Base-by-base conservation (phyloP, 352 stramenopile genomes). In the Plasmopara muralis region DNA sequence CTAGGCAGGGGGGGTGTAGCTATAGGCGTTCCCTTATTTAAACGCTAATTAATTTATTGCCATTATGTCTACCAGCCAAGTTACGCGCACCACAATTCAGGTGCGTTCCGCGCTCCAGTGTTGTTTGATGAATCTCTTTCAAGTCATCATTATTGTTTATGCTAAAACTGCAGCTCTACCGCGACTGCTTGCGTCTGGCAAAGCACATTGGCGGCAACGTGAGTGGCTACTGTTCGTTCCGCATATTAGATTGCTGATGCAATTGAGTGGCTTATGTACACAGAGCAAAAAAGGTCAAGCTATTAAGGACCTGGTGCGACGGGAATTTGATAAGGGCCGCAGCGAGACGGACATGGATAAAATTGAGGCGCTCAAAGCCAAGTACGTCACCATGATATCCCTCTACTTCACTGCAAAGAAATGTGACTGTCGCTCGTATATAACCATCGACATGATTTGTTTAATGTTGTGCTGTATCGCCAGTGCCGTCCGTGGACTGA, bases 151-250 rank as follows among this genome's bases (percentile, higher is more conserved):
- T 41, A 15, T 41, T 18, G 14, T 15, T 18, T 41, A 8, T 41
- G 6, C 40, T 29, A 4, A 5, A 53, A 15, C 10, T 43, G 18
- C 53, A 93, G 83, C 65, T 93, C 14, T 93, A 91, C 63, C 78
- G 83, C 45, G 83, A 93, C 57, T 90, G 77, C 64, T 50, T 93
- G 66, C 83, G 83, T 49, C 68, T 93, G 30, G 80, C 83, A 37
- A 91, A 93, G 66, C 83, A 93, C 67, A 93, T 93, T 38, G 83
- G 83, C 28, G 83, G 83, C 65, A 87, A 70, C 47, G 83, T 93
- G 66, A 47, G 73, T 41, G n/a, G 37, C 35, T 35, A 29, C 29
- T 56, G 13, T 48, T 38, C 34, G 28, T 37, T 31, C 5, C 29
- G 4, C 13, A 16, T 10, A 16, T n/a, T 28, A 13, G 25, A 28